A percentile compares a stretch with the other conserved stretches of the same genome.
Conservation (phyloP, 805 yeast genomes). For the Jamesozyma hellenica region DNA sequence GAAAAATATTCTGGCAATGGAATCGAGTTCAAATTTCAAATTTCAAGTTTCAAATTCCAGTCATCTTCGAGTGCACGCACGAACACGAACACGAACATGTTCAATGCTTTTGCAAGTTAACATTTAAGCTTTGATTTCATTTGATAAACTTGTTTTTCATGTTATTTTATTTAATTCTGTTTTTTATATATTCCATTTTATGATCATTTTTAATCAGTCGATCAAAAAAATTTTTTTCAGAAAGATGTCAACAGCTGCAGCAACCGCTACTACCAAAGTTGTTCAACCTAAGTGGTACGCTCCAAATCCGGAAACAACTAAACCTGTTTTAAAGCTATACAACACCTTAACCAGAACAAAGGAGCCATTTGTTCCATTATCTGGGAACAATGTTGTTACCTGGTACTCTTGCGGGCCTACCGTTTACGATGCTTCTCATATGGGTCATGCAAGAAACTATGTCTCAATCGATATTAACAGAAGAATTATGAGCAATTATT, state of each 20-base stretch:
- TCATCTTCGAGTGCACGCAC: no score
- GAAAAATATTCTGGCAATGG: no score
- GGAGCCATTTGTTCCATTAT: constrained; percentile 63
- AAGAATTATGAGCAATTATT: constrained; percentile 79
- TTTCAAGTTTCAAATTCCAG: no score
- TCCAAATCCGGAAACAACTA: constrained; percentile 26
- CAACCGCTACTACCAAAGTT: constrained; percentile 19
- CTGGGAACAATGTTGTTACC: constrained; percentile 49
- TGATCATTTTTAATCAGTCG: neutral
- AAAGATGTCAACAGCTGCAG: constrained; percentile 5
- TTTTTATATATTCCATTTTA: no score
- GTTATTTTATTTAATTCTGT: no score
- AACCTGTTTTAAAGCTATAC: constrained; percentile 52
- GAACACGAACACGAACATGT: no score
- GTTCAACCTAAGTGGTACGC: constrained; percentile 45
- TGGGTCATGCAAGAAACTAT: constrained; percentile 98
- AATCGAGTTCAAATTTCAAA: no score
- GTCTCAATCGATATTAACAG: constrained; percentile 91
- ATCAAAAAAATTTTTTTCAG: neutral
- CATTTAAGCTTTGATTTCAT: no score
- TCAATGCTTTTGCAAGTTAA: no score
- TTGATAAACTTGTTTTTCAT: no score
- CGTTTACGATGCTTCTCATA: constrained; percentile 88
- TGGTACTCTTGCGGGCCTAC: constrained; percentile 99
- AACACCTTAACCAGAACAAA: constrained; percentile 79